A percentile compares a stretch with the other conserved stretches of the same genome.
phyloP scores from a whole-genome alignment of 2,329 filamentous ascomycete genomes.

The Aspergillus pseudoterreus region DNA sequence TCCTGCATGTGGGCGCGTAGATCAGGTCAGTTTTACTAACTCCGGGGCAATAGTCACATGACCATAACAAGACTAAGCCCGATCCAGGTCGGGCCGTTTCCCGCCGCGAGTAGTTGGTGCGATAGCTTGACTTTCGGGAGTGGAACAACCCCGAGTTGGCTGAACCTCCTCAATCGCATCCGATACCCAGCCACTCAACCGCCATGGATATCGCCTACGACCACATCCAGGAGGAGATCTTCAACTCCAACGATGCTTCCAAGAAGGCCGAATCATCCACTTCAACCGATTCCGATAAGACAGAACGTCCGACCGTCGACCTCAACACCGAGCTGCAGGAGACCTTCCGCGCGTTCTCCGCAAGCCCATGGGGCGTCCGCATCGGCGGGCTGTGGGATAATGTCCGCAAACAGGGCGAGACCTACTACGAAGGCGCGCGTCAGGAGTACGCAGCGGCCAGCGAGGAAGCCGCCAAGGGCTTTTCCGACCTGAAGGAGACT shows the following conservation, averaged over 20 bases:
- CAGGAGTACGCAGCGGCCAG: conserved; percentile 78
- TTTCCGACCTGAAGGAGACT: conserved; percentile 65
- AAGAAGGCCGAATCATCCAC: conserved; percentile 43
- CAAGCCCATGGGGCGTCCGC: conserved; percentile 83
- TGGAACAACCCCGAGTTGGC: not conserved
- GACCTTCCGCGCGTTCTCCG: conserved; percentile 89
- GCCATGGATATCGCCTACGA: conserved; percentile 96
- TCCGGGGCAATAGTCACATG: too few relatives aligned
- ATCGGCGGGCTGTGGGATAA: conserved; percentile 85
- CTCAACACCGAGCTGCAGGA: conserved; percentile 89
- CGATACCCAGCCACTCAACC: conserved; percentile 7
- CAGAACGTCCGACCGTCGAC: conserved; percentile 42
- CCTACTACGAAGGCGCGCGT: conserved; percentile 76
- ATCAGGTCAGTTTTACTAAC: too few relatives aligned
- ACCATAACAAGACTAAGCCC: too few relatives aligned
- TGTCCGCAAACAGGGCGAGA: conserved; percentile 92
- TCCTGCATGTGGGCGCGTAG: too few relatives aligned
- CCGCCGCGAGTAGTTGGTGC: too few relatives aligned
- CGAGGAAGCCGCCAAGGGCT: conserved; percentile 76
- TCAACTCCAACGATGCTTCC: conserved; percentile 52
- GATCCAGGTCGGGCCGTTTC: too few relatives aligned
- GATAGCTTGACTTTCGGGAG: too few relatives aligned
- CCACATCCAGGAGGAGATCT: conserved; percentile 82
- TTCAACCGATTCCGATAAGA: conserved; percentile 32
- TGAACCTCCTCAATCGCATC: conserved; percentile 1